Conservation (phyloP, 257 asterid species). For the Petunia axillaris region DNA sequence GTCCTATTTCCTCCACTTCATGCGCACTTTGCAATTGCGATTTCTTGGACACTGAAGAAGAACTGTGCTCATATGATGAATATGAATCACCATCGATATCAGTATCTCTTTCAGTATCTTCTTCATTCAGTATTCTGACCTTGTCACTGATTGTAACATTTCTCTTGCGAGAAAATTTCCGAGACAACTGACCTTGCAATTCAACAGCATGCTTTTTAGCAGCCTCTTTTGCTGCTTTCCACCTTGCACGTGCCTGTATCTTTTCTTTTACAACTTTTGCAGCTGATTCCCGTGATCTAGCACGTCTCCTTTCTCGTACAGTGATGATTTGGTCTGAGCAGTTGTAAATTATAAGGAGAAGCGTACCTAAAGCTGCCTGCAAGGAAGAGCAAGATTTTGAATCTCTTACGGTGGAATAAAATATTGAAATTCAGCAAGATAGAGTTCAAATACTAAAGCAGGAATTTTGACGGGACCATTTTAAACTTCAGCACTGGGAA, state of each 20-base stretch:
- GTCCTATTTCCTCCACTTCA: conserved; percentile 39
- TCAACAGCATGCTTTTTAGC: conserved; percentile 76
- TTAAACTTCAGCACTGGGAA: neutral
- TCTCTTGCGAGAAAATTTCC: conserved; percentile 61
- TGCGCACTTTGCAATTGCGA: neutral
- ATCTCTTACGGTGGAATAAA: conserved; percentile 18
- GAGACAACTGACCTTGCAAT: conserved; percentile 69
- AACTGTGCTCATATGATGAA: conserved; percentile 31
- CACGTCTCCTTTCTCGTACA: conserved; percentile 77
- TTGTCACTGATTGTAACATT: conserved; percentile 41
- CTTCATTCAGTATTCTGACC: conserved; percentile 42
- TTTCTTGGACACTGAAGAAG: conserved; percentile 26
- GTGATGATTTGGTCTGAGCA: conserved; percentile 87
- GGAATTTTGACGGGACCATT: neutral
- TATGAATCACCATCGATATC: conserved; percentile 27
- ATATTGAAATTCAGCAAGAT: conserved; percentile 6
- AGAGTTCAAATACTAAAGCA: neutral
- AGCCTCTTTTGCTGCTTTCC: conserved; percentile 92
- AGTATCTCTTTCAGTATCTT: conserved; percentile 26
- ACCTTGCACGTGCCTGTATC: conserved; percentile 80
- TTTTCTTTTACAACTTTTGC: conserved; percentile 77
- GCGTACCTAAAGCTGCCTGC: conserved; percentile 85
- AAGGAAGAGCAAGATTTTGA: neutral
- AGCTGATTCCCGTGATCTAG: conserved; percentile 93
- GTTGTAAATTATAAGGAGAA: conserved; percentile 82